Base-by-base conservation (phyloP, 108 stramenopile species). In the Nitzschia putrida region DNA sequence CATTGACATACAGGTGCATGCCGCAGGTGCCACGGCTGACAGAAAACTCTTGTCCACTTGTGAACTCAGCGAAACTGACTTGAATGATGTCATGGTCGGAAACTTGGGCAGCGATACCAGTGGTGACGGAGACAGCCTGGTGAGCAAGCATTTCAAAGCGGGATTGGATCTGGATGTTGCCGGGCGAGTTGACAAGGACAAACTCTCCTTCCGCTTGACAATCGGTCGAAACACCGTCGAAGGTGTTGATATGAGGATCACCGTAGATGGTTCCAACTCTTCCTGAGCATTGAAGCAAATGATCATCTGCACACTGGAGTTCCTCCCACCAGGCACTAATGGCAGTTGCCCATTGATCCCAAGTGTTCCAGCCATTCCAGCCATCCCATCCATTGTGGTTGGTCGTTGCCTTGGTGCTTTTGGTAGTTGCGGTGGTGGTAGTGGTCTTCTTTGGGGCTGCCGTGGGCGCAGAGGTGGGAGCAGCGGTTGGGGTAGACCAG, bases 201-300 rank as follows among this genome's bases (percentile, higher is more conserved):
- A 64, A 64, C 9, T 45, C 63, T 11, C 63, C 63, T 16, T 18
- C 23, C 2, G 22, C 63, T 22, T 64, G 63, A 22, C 63, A 64
- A 5, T 2, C 6, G 63, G 20, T 47, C 6, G 3, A 0, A 9
- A 13, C 21, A 20, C 44, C 21, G 24, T 64, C 63, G 47, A 64
- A 64, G 18, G 63, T 64, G 9, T 22, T 47, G 21, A 64, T n/a
- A 49, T 64, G 63, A 22, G 63, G 63, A 47, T 64, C 63, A 47
- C 63, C 63, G 22, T 20, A 50, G 49, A 50, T 20, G 16, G 49
- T 18, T 18, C 49, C 49, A 5, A 50, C 49, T 16, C 20, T 18
- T 50, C 49, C 49, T 50, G 49, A 18, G 20, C 49, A 50, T 50
- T 18, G 49, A 3, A 3, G 29, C 4, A 34, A 34, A 34, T 34